Conservation (phyloP, 345 rosid genomes). For the Murraya paniculata region DNA sequence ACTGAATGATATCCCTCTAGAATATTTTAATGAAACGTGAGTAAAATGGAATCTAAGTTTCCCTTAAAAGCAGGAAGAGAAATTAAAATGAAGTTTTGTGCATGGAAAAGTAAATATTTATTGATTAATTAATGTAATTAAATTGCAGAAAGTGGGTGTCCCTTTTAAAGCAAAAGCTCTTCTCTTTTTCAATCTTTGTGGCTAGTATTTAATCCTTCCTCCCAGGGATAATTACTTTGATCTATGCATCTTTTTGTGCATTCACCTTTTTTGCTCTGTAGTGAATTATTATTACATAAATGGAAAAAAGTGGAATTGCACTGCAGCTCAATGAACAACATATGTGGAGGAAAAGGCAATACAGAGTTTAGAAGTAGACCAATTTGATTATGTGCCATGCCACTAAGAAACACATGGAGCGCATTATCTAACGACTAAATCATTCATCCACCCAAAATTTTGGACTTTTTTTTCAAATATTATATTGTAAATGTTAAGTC, state of each 20-base stretch:
- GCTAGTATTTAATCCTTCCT: conserved; percentile 8
- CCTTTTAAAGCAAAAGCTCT: conserved; percentile 57
- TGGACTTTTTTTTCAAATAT: neutral
- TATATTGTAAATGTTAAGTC: too few relatives aligned
- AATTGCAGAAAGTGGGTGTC: conserved; percentile 75
- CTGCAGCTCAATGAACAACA: conserved; percentile 1
- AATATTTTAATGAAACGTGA: conserved; percentile 11
- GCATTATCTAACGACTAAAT: neutral
- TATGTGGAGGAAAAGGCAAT: neutral
- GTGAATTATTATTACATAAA: neutral
- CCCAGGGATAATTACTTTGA: conserved; percentile 10
- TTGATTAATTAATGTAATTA: conserved; percentile 22
- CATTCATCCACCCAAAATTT: neutral
- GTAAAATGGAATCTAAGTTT: conserved; percentile 46
- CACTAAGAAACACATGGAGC: conserved; percentile 19
- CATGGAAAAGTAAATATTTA: conserved; percentile 29
- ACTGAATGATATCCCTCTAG: conserved; percentile 21
- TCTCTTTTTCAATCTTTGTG: conserved; percentile 32
- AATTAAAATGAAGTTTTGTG: conserved; percentile 35
- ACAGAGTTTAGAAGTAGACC: neutral
- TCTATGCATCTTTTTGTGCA: conserved; percentile 18
- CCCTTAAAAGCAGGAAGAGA: conserved; percentile 60
- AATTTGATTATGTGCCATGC: conserved; percentile 9
- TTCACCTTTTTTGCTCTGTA: neutral
- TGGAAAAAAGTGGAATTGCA: neutral